Evolutionary conservation across 345 rosid genomes (phyloP).

Genomic region (Eucalyptus erythrocorys): DNA sequence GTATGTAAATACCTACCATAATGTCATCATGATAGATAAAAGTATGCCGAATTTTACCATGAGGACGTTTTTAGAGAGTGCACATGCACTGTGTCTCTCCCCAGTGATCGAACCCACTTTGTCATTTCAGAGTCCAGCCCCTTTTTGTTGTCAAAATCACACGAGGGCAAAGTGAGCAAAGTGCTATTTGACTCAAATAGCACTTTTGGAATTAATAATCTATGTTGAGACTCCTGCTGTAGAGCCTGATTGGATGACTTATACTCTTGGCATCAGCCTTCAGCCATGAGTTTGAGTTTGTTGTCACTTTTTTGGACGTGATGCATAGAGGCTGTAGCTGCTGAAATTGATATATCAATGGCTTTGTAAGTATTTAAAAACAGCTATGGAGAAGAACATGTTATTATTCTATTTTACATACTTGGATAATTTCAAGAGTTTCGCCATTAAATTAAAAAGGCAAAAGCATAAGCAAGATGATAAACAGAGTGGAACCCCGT

Average conservation of each 20-base stretch:
- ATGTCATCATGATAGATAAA: background rate
- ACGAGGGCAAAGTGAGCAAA: background rate
- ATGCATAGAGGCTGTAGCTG: background rate
- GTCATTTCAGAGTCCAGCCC: background rate
- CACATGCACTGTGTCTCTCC: background rate
- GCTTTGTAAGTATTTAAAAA: background rate
- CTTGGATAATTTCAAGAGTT: background rate
- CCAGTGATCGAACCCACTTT: background rate
- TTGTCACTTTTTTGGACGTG: background rate
- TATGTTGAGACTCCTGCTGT: background rate
- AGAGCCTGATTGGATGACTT: background rate
- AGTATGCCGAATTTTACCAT: background rate
- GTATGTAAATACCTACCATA: background rate
- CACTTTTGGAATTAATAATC: background rate
- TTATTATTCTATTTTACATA: background rate
- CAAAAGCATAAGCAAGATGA: background rate
- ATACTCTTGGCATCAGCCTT: background rate
- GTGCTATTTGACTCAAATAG: background rate
- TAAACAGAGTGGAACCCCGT: background rate
- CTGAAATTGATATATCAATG: background rate
- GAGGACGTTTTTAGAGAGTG: background rate
- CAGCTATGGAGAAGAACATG: background rate
- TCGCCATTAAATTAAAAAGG: background rate
- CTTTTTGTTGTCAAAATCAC: background rate
- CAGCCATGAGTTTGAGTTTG: background rate